These are phyloP conservation scores for Allium sativum DNA, from an alignment of 106 monocot genomes.

Conservation along the genomic window DNA sequence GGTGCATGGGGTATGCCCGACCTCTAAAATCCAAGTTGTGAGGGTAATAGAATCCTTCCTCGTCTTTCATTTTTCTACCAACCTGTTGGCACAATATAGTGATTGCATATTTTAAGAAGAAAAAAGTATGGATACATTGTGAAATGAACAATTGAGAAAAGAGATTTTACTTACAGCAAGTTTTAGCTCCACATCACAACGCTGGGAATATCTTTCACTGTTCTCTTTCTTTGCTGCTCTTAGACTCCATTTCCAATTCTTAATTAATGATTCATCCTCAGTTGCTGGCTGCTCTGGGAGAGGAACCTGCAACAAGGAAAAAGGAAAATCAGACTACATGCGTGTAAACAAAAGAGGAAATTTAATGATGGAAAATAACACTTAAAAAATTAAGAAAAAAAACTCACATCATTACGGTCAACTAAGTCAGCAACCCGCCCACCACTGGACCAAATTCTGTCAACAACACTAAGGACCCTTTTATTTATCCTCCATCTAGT, in stretches of 20 bases:
- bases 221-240: slow-evolving; percentile 72
- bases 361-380: background rate
- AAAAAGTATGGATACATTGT: too few relatives aligned
- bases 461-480: slow-evolving; percentile 74
- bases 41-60: slow-evolving; percentile 96
- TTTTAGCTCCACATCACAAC: slow-evolving; percentile 97
- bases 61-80: slow-evolving; percentile 91
- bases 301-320: slow-evolving; percentile 44
- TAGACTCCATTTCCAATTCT: slow-evolving; percentile 81
- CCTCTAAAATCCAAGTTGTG: slow-evolving; percentile 97
- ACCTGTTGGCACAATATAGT: slow-evolving; percentile 33
- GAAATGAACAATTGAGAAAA: too few relatives aligned
- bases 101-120: too few relatives aligned
- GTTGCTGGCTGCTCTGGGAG: slow-evolving; percentile 85
- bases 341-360: too few relatives aligned
- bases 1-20: slow-evolving; percentile 98
- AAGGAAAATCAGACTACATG: background rate
- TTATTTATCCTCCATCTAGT: slow-evolving; percentile 96
- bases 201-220: slow-evolving; percentile 81
- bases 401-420: slow-evolving; percentile 84
- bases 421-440: slow-evolving; percentile 84
- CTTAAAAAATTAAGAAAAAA: too few relatives aligned
- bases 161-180: slow-evolving; percentile 58
- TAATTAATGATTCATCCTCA: slow-evolving; percentile 56
- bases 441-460: slow-evolving; percentile 99